Conservation (phyloP, 306 rosid genomes). For the Cyamopsis tetragonoloba region DNA sequence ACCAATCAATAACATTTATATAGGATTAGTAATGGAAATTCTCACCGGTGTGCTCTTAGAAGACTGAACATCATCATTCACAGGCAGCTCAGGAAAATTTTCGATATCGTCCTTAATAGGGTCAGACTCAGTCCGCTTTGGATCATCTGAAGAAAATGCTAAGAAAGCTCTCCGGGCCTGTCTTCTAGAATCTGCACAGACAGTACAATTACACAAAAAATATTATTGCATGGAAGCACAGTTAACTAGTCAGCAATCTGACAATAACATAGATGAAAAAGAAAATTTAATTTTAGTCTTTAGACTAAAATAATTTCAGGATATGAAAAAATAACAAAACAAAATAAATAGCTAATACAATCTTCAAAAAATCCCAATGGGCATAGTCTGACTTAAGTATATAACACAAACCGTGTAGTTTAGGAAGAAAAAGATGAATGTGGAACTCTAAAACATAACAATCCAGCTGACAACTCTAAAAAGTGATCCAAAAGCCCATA, state of each 20-base stretch:
- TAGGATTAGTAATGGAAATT: constrained; percentile 8
- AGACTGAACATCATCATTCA: constrained; percentile 46
- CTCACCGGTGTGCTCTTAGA: constrained; percentile 79
- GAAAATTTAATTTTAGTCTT: neutral
- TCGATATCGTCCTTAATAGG: constrained; percentile 34
- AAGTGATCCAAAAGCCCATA: neutral
- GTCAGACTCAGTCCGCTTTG: constrained; percentile 41
- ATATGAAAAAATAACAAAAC: neutral
- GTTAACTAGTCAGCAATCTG: constrained; percentile 18
- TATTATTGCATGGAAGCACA: constrained; percentile 7
- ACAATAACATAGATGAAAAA: constrained; percentile 13
- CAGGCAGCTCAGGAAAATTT: constrained; percentile 40
- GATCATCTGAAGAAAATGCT: constrained; percentile 72
- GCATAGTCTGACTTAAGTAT: neutral
- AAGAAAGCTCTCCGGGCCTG: constrained; percentile 90
- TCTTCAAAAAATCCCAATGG: neutral
- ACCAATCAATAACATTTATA: neutral
- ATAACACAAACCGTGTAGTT: neutral
- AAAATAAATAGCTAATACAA: neutral
- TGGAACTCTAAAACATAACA: neutral
- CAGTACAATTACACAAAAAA: constrained; percentile 16
- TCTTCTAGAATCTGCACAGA: constrained; percentile 72
- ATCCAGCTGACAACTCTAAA: neutral
- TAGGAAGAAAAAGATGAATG: neutral
- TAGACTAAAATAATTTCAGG: neutral